Evolutionary conservation across 495 filamentous ascomycete genomes (phyloP).

Genomic region (Penicillium silybi): DNA sequence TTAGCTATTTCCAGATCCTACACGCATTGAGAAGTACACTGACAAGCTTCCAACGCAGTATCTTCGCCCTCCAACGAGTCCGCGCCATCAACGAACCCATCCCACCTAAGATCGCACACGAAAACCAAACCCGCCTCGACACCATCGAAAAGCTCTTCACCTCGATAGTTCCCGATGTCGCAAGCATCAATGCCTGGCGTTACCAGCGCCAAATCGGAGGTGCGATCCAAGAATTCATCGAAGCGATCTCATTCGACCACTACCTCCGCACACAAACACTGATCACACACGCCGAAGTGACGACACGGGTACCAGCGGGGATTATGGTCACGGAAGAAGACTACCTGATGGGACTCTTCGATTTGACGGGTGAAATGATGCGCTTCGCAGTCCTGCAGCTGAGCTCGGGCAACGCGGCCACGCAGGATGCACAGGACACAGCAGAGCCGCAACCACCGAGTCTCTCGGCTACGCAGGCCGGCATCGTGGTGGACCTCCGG

Average conservation of each 20-base stretch:
- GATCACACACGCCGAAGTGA: conserved; percentile 59
- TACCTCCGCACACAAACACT: conserved; percentile 77
- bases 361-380: conserved; percentile 94
- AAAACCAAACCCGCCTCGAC: conserved; percentile 57
- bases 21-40: not conserved
- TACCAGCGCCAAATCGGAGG: conserved; percentile 72
- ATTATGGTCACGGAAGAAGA: conserved; percentile 73
- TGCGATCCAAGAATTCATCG: conserved; percentile 89
- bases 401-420: conserved; percentile 26
- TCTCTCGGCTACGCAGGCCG: conserved; percentile 27
- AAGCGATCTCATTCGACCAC: conserved; percentile 80
- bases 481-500: conserved; percentile 70
- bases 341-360: conserved; percentile 88
- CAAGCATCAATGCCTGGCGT: conserved; percentile 72
- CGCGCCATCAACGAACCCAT: conserved; percentile 60
- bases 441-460: not conserved
- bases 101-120: conserved; percentile 59
- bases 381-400: conserved; percentile 77
- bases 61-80: conserved; percentile 85
- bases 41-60: conserved; percentile 46
- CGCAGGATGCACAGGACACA: not conserved
- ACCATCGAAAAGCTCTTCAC: conserved; percentile 67
- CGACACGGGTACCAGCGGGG: conserved; percentile 42
- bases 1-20: conserved; percentile 25
- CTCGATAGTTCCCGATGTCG: conserved; percentile 66